These are phyloP conservation scores for Knoxdaviesia proteae DNA, from an alignment of 2,329 filamentous ascomycete species.

Conservation along the genomic window DNA sequence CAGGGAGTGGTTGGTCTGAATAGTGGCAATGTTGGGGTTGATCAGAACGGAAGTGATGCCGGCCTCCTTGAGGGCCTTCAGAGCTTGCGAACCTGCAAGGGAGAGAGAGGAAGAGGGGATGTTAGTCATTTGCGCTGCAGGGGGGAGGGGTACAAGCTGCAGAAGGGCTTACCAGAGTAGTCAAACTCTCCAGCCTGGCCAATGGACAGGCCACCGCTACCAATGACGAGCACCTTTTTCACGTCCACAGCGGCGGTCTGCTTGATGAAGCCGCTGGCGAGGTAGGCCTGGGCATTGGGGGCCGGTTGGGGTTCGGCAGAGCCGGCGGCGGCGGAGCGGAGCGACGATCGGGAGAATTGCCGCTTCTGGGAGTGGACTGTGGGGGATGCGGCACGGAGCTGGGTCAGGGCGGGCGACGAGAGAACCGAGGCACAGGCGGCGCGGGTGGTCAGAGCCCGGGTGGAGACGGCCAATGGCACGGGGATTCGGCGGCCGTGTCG, in stretches of 20 bases:
- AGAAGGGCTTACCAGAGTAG: conserved; percentile 63
- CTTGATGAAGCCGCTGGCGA: conserved; percentile 73
- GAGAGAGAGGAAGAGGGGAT: conserved; percentile 3
- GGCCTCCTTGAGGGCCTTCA: conserved; percentile 93
- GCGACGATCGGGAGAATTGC: conserved; percentile 24
- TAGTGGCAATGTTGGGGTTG: conserved; percentile 96
- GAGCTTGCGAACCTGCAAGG: conserved; percentile 63
- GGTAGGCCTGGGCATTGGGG: conserved; percentile 68
- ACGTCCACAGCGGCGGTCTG: conserved; percentile 65
- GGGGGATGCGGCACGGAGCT: not conserved
- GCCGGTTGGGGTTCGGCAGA: conserved; percentile 38
- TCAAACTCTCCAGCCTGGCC: conserved; percentile 97
- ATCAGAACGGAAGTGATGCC: conserved; percentile 80
- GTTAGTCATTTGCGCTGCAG: not conserved
- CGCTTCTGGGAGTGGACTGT: conserved; percentile 18
- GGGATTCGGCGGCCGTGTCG: conserved; percentile 31
- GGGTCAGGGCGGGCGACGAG: conserved; percentile 1
- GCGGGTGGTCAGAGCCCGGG: conserved; percentile 18
- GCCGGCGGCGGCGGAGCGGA: conserved; percentile 16
- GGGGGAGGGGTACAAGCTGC: not conserved
- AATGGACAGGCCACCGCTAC: conserved; percentile 85
- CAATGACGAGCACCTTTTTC: conserved; percentile 94
- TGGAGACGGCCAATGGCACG: conserved; percentile 12
- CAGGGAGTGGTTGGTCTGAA: conserved; percentile 90
- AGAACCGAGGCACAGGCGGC: not conserved